phyloP scores from a whole-genome alignment of 148 eudicot species.

The Arctostaphylos glauca region DNA sequence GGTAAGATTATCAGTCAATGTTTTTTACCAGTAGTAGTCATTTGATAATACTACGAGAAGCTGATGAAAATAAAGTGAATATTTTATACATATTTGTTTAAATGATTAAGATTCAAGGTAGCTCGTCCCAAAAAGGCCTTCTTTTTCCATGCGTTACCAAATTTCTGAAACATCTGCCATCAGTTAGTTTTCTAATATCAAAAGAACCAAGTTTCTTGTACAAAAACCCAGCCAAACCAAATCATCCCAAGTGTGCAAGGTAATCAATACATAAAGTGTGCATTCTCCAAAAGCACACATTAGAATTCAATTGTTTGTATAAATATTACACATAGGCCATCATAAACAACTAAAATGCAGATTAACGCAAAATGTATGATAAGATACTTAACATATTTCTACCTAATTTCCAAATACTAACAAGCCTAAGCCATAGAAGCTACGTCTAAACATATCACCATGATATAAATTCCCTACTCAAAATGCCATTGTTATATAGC shows the following conservation, averaged over 20 bases:
- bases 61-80: neutral
- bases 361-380: neutral
- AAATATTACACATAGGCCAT: neutral
- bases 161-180: neutral
- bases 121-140: neutral
- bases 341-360: neutral
- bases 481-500: constrained; percentile 51
- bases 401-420: constrained; percentile 22
- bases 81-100: neutral
- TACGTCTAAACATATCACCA: constrained; percentile 27
- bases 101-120: neutral
- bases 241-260: neutral
- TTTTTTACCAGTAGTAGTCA: neutral
- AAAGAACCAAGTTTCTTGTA: neutral
- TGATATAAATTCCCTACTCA: constrained; percentile 30
- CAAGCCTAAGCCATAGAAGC: constrained; percentile 21
- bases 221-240: neutral
- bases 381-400: neutral
- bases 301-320: neutral
- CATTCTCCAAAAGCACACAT: neutral
- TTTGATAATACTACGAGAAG: neutral
- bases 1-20: neutral
- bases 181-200: neutral
- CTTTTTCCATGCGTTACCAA: neutral
- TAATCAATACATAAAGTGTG: neutral